phyloP scores from a whole-genome alignment of 495 filamentous ascomycete species.

The Penicillium lagena region DNA sequence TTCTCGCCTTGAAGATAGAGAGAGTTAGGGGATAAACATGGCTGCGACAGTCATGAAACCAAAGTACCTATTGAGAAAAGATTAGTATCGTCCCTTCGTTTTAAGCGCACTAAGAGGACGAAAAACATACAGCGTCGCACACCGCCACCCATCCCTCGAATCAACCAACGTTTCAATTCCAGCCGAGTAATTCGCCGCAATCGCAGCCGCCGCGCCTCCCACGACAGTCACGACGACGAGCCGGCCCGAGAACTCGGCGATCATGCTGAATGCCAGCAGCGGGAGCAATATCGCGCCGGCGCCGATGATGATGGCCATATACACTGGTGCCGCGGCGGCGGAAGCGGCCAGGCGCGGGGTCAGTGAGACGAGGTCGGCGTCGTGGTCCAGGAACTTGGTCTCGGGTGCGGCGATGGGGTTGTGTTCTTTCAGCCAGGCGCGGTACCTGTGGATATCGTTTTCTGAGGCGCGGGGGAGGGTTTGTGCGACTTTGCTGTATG shows the following conservation, averaged over 20 bases:
- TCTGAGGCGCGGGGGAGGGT: slow-evolving; percentile 47
- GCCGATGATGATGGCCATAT: slow-evolving; percentile 45
- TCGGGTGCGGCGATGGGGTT: slow-evolving; percentile 60
- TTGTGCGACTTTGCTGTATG: slow-evolving; percentile 56
- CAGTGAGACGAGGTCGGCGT: slow-evolving; percentile 60
- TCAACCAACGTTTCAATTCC: slow-evolving; percentile 30
- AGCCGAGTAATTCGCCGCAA: slow-evolving; percentile 31
- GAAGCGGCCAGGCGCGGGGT: slow-evolving; percentile 17
- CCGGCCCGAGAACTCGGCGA: slow-evolving; percentile 45
- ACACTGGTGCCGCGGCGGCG: slow-evolving; percentile 20
- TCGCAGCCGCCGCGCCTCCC: slow-evolving; percentile 28
- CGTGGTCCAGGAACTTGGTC: slow-evolving; percentile 58
- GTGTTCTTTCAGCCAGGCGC: slow-evolving; percentile 55
- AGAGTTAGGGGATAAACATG: slow-evolving; percentile 29
- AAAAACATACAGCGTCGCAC: slow-evolving; percentile 29
- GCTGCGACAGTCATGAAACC: slow-evolving; percentile 36
- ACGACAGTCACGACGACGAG: slow-evolving; percentile 43
- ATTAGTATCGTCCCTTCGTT: background rate
- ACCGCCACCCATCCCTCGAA: slow-evolving; percentile 36
- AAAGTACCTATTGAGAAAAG: slow-evolving; percentile 26
- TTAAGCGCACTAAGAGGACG: background rate
- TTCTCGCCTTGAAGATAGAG: no score
- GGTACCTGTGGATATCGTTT: slow-evolving; percentile 58
- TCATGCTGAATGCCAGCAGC: slow-evolving; percentile 51
- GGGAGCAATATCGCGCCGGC: slow-evolving; percentile 51